Percentiles rank a stretch among this genome's conserved stretches.
These are phyloP conservation scores for Ceratobasidium sp. DNA, from an alignment of 1,284 basidiomycete species.

Conservation along the genomic window DNA sequence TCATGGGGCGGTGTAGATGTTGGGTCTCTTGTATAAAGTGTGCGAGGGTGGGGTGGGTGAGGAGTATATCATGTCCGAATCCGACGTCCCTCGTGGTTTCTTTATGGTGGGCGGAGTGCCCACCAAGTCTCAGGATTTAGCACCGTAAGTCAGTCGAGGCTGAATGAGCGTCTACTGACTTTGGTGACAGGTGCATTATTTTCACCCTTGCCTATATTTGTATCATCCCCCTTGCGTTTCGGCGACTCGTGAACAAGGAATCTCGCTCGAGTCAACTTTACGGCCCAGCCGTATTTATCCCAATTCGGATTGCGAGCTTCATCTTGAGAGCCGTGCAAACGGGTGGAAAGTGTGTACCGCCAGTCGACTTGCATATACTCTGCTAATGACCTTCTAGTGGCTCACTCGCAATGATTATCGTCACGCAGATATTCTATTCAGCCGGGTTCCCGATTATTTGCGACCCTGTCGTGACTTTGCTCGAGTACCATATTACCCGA, in stretches of 20 bases:
- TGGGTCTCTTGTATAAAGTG: too few species aligned
- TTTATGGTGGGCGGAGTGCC: constrained; percentile 23
- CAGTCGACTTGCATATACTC: not conserved
- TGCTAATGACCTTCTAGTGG: not conserved
- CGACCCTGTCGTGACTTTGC: constrained; percentile 16
- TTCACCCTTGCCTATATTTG: constrained; percentile 17
- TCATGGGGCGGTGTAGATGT: not conserved
- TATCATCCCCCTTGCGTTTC: constrained; percentile 37
- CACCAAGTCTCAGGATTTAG: constrained; percentile 28
- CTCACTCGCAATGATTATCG: constrained; percentile 11
- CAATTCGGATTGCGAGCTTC: constrained; percentile 40
- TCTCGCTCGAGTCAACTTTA: constrained; percentile 39
- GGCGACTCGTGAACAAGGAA: constrained; percentile 23
- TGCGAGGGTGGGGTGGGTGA: not conserved
- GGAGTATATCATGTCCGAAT: not conserved
- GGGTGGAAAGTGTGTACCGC: constrained; percentile 9
- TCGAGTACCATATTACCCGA: constrained; percentile 34
- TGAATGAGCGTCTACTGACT: not conserved
- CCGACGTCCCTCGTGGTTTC: not conserved
- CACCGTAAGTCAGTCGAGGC: not conserved
- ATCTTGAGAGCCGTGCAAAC: constrained; percentile 42
- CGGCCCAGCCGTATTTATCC: constrained; percentile 40
- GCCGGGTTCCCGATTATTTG: constrained; percentile 32
- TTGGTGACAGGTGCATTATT: constrained; percentile 14
- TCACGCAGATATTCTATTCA: constrained; percentile 16